Evolutionary conservation across 768 basidiomycete species (phyloP), one percentile per base, ranked within the genome.

Genomic region (Mycena albidolilacea): DNA sequence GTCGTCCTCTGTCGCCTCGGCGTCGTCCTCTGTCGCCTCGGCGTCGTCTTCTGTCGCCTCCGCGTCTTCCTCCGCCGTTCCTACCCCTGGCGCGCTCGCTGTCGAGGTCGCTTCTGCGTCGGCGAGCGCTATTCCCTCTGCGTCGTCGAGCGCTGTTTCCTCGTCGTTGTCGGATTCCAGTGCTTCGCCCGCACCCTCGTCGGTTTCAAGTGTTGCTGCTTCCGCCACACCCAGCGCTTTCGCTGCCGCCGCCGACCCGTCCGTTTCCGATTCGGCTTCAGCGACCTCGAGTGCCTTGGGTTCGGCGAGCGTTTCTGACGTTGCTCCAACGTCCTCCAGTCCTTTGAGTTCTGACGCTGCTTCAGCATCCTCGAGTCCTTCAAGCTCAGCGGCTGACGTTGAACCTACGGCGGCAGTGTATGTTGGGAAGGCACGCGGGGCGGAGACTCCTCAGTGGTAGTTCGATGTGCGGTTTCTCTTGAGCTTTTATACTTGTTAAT

Each of bases 161-260:
- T 57, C 55, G 46, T 19, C 17, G 12, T 48, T 17, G 46, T 48
- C 46, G 46, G 12, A 48, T 19, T 48, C 46, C 14, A 48, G 46
- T 48, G 46, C 17, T 48, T 17, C 55, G 6, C 37, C 55, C 19
- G 55, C 17, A n/a, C 12, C 39, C 10, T 60, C 39, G 38, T 41
- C 59, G n/a, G 38, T 6, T 35, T 41, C 59, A 5, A 60, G 59
- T 21, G 79, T 81, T 38, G 80, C 82, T 48, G 78, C 83, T 2
- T 77, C 84, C 19, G 64, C 83, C 30, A 69, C 80, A n/a, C 81
- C 84, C 46, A 79, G 86, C 5, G 75, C 80, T 39, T 83, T 85
- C 43, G 78, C 83, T 15, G 80, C 79, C 46, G 73, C 78, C 0
- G 77, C 82, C 23, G 64, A 80, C 84, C 0, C 71, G 21, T 67